Percentiles rank a stretch among this genome's conserved stretches.
phyloP scores from a whole-genome alignment of 108 stramenopile species.

The Cyclotella kingstonii region DNA sequence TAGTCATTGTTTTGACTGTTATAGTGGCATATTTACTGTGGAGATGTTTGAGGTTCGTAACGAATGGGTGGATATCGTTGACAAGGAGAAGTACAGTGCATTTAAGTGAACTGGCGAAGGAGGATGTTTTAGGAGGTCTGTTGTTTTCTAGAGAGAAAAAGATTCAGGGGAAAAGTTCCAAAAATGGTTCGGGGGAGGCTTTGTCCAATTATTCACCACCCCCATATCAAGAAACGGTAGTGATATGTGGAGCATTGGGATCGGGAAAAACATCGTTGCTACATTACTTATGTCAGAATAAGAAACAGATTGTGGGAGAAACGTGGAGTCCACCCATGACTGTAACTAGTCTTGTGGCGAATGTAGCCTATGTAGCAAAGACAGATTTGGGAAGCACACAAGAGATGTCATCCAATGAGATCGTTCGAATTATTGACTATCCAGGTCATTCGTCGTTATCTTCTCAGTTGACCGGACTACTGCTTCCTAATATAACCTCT shows the following conservation, averaged over 20 bases:
- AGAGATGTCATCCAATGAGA: too few relatives aligned
- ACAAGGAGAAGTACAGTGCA: conserved; percentile 12
- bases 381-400: neutral
- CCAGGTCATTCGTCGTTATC: conserved; percentile 59
- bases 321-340: conserved; percentile 41
- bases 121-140: neutral
- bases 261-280: conserved; percentile 42
- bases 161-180: neutral
- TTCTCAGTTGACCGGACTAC: conserved; percentile 22
- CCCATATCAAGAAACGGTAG: conserved; percentile 30
- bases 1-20: neutral
- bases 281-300: conserved; percentile 14
- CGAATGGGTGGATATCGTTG: conserved; percentile 1
- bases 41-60: neutral
- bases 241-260: conserved; percentile 22
- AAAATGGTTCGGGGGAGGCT: neutral
- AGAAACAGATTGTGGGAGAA: neutral
- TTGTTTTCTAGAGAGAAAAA: too few relatives aligned
- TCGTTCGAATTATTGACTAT: conserved; percentile 60
- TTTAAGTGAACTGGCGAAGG: conserved; percentile 6
- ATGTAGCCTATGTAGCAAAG: conserved; percentile 45
- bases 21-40: neutral
- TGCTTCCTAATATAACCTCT: conserved; percentile 7
- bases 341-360: conserved; percentile 63
- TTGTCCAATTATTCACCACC: too few relatives aligned